Conservation (phyloP, 2,329 filamentous ascomycete genomes). For the Botryosphaeria dothidea region DNA sequence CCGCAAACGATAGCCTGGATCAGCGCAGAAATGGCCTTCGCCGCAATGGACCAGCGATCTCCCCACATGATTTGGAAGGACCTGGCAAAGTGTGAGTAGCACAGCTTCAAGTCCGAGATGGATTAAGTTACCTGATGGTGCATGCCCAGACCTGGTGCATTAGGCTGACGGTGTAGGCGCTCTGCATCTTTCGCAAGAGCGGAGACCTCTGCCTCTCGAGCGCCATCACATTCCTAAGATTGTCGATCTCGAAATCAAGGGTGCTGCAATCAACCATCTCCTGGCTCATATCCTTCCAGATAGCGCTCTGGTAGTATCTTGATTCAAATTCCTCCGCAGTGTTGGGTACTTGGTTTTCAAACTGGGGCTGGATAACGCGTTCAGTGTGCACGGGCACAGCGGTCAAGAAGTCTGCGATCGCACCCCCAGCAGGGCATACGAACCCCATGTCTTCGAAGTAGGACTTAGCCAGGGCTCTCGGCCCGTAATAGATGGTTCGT, state of each 20-base stretch:
- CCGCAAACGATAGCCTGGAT: conserved; percentile 63
- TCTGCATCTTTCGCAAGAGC: no score
- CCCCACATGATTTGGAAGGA: conserved; percentile 35
- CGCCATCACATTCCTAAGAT: not conserved
- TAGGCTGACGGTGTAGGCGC: no score
- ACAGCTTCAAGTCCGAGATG: no score
- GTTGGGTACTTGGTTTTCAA: conserved; percentile 37
- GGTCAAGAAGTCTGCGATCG: not conserved
- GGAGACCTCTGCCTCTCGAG: not conserved
- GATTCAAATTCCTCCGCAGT: conserved; percentile 52
- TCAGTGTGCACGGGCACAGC: not conserved
- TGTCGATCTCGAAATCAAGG: no score
- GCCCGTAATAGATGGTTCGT: conserved; percentile 74
- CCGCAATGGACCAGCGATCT: conserved; percentile 32
- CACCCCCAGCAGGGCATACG: conserved; percentile 54
- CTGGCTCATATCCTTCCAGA: no score
- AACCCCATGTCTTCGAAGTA: conserved; percentile 72
- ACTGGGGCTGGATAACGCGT: not conserved
- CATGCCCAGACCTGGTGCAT: no score
- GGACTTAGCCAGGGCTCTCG: conserved; percentile 56
- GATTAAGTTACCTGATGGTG: no score
- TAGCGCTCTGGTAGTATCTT: no score
- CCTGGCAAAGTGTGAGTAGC: no score
- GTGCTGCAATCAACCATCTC: no score
- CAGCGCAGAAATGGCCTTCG: conserved; percentile 48